A percentile compares a stretch with the other conserved stretches of the same genome.
These are phyloP conservation scores for Cyclotella cryptica DNA, from an alignment of 108 stramenopile species.

Conservation along the genomic window DNA sequence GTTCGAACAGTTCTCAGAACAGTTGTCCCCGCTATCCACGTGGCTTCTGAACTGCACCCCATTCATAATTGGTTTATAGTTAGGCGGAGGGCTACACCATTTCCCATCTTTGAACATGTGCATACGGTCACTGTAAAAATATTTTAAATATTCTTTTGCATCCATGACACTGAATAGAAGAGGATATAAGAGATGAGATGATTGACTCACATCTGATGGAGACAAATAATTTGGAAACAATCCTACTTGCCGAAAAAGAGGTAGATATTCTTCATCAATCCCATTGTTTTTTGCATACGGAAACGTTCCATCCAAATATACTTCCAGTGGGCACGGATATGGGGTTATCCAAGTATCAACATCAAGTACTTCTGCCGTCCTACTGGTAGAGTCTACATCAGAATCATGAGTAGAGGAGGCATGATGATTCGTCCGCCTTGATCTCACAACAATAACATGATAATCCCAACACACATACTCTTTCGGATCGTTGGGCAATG, in stretches of 20 bases:
- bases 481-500: constrained; percentile 23
- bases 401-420: background rate
- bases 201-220: background rate
- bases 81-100: constrained; percentile 79
- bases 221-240: background rate
- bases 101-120: constrained; percentile 78
- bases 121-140: constrained; percentile 80
- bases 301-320: constrained; percentile 67
- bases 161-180: constrained; percentile 42
- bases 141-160: constrained; percentile 58
- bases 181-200: background rate
- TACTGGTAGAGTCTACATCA: background rate
- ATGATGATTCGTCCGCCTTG: constrained; percentile 1
- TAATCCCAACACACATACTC: constrained; percentile 86
- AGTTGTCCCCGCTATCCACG: background rate
- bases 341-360: constrained; percentile 72
- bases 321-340: constrained; percentile 69
- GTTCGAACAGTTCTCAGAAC: constrained; percentile 26
- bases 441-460: constrained; percentile 76
- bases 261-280: constrained; percentile 45
- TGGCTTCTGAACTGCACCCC: constrained; percentile 22
- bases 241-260: constrained; percentile 62
- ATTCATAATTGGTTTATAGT: constrained; percentile 60
- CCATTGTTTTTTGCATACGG: constrained; percentile 36
- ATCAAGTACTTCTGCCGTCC: constrained; percentile 57